Base-by-base conservation (phyloP, 2,329 filamentous ascomycete genomes). In the Alternaria metachromatica region DNA sequence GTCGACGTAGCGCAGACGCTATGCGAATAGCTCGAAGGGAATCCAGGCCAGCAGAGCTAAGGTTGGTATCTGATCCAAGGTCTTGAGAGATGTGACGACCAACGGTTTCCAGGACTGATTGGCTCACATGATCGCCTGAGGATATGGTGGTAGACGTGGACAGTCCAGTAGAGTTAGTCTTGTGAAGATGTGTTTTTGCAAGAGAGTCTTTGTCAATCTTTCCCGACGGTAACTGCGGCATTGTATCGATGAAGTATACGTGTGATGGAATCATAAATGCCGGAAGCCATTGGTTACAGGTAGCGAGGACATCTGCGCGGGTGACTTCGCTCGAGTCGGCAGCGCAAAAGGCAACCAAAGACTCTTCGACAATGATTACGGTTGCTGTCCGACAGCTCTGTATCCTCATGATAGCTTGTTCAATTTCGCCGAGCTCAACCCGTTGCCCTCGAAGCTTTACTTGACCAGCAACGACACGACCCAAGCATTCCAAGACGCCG, bases 361-460 rank as follows among this genome's bases (percentile, higher is more conserved):
- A 86, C 7, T 90, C 89, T 3, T 86, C 83, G 26, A 93, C 81
- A 2, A 97, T 88, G 25, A 88, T 84, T 2, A 89, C 92, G 13
- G 90, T 86, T 1, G 88, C 89, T 50, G 86, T 86, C 64, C 90
- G 89, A 50, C 93, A 81, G 10, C 68, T 72, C 23, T 74, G 59
- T 9, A 74, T 56, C 56, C 72, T 78, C 45, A 72, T 65, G 7
- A 79, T 69, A 18, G 70, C 70, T 44, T 80, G 72, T 64, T 81
- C 78, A n/a, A 82, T 75, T 56, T 82, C 93, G 0, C 92, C 92
- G 5, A 96, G 86, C 73, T 96, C 92, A 55, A 96, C 87, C 53
- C 93, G 86, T 78, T 97, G 94, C 1, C 94, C 94, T 57, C 93
- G 87, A 8, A 97, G 84, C 79, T 97, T 97, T 55, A 97, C 89